Percentiles rank a stretch among this genome's conserved stretches.
Conservation (phyloP, 2,329 filamentous ascomycete genomes). For the Fusarium sp. region DNA sequence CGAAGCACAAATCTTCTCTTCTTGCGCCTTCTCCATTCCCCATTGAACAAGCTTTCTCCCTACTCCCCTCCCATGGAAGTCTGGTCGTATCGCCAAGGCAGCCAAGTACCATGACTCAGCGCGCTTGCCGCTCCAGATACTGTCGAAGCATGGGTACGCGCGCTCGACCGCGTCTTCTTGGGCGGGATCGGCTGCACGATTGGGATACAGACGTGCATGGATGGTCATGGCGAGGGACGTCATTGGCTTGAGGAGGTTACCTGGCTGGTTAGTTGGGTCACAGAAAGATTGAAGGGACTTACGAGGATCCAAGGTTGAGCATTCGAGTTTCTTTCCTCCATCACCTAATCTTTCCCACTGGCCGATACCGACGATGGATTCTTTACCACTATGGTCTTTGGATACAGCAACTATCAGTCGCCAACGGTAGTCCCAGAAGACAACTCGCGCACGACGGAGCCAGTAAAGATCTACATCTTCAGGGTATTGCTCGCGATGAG, state of each 20-base stretch:
- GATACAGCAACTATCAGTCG: slow-evolving; percentile 45
- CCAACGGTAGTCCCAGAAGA: slow-evolving; percentile 46
- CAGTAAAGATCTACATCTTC: slow-evolving; percentile 48
- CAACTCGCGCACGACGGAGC: slow-evolving; percentile 43
- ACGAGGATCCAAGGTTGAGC: slow-evolving; percentile 28
- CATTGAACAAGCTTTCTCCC: slow-evolving; percentile 54
- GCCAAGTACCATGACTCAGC: slow-evolving; percentile 52
- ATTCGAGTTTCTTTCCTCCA: slow-evolving; percentile 25
- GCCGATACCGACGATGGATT: slow-evolving; percentile 28
- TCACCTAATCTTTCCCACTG: slow-evolving; percentile 39
- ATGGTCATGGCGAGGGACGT: slow-evolving; percentile 26
- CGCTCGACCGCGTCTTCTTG: slow-evolving; percentile 32
- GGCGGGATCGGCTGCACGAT: slow-evolving; percentile 19
- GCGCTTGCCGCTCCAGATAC: slow-evolving; percentile 36
- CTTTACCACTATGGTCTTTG: slow-evolving; percentile 23
- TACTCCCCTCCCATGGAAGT: slow-evolving; percentile 51
- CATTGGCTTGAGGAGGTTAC: slow-evolving; percentile 34
- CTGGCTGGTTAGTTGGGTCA: background rate
- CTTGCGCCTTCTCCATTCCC: slow-evolving; percentile 53
- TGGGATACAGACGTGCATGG: slow-evolving; percentile 18
- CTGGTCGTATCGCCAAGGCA: slow-evolving; percentile 52
- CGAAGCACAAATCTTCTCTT: slow-evolving; percentile 53
- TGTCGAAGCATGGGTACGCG: slow-evolving; percentile 30
- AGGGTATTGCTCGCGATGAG: slow-evolving; percentile 48
- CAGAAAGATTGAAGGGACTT: background rate